Evolutionary conservation across 345 rosid species (phyloP), one percentile per base, ranked within the genome.

Genomic region (Dipteronia dyeriana): DNA sequence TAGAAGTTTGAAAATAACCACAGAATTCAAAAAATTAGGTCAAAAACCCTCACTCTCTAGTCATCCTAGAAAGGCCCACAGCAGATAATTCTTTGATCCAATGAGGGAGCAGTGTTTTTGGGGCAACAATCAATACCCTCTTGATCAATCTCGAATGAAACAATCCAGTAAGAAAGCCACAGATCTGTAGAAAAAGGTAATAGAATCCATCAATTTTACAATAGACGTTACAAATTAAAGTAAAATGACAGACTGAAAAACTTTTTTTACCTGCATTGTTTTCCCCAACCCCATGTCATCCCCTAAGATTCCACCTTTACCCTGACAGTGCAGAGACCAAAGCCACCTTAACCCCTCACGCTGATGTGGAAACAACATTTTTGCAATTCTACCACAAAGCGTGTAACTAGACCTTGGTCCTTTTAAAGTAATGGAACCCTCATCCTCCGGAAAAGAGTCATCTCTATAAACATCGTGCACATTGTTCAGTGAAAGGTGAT

Each of bases 221-320:
- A 23, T 8, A 22, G 29, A 62, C 2, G 2, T 49, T 13, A 68
- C 26, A 8, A 12, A 38, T 41, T 31, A 47, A 68, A 61, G 70
- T 2, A 76, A 66, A 66, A 47, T 29, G 45, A 74, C 19, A 43
- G 8, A 70, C 10, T 49, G 49, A 26, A 65, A 31, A 16, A 69
- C 73, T 38, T 68, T 65, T 61, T 70, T 82, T 82, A 92, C 99
- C 95, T 96, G 99, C 99, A 96, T 96, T n/a, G 99, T 96, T 86
- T 96, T 96, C 68, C 99, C 99, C 79, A 96, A 85, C 51, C 99
- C 99, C 99, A 96, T 94, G 77, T 96, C 99, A 74, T 96, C 99
- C 19, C 99, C 98, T 82, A 96, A 85, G 63, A 96, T 94, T 81
- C 99, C 99, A 76, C 99, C 99, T 84, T 94, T 96, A 31, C 86